Evolutionary conservation across 1,284 basidiomycete species (phyloP), one percentile per base, ranked within the genome.

Genomic region (Trichosporon asahii): DNA sequence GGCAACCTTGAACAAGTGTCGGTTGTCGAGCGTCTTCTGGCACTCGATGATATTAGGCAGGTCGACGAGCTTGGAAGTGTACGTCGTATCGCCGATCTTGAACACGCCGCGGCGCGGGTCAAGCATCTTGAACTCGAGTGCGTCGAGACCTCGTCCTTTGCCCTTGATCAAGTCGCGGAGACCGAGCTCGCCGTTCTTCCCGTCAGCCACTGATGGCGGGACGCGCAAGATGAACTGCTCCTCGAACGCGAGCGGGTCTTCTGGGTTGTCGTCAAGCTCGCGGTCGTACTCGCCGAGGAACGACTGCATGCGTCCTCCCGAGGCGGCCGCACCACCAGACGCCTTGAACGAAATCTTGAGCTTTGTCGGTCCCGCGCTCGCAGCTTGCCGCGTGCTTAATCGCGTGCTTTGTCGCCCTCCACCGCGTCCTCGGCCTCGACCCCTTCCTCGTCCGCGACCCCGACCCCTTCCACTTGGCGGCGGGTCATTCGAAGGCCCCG

Each of bases 61-160:
- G 82, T 99, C 97, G 69, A 99, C 97, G 9, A 99, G 88, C 83
- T 98, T 98, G 25, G 97, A 89, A 23, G 92, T 88, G 79, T 95
- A 98, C 0, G 89, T 87, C 66, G 87, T 89, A 73, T 90, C 89
- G 23, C 91, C 92, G 33, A 96, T 88, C 80, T 95, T 93, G 80
- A 99, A 95, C 29, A 92, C 87, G 2, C 93, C 97, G 76, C 97
- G 85, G 64, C 97, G 88, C 66, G 95, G 93, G 82, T 99, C 96
- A 85, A 98, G 95, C 83, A 99, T 98, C 85, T 97, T 98, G 88
- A 99, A 95, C 91, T 93, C 98, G 11, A 98, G 89, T 76, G 97
- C 94, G 75, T 91, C 84, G 18, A 83, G 88, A 11, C 88, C 85
- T 33, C 94, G 87, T 76, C 94, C 92, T 72, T 94, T 88, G 63